phyloP scores from a whole-genome alignment of 2,329 filamentous ascomycete genomes.

The Monosporascus sp. region DNA sequence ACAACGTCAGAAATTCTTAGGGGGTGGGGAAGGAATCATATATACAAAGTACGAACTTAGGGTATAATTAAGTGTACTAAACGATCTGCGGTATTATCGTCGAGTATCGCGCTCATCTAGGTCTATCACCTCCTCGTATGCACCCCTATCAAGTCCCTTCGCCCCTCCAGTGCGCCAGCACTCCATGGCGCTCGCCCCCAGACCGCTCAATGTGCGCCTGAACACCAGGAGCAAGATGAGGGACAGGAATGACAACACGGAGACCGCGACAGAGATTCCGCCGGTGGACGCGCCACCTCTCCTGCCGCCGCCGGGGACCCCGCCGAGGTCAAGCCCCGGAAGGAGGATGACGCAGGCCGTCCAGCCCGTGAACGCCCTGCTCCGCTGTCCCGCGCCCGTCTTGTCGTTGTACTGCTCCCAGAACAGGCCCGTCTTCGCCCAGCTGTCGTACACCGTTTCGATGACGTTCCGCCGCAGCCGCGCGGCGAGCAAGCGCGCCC shows the following conservation, averaged over 20 bases:
- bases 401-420: constrained; percentile 70
- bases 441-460: constrained; percentile 35
- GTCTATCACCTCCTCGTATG: not conserved
- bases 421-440: constrained; percentile 62
- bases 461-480: constrained; percentile 10
- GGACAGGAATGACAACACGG: not conserved
- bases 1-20: too few species aligned
- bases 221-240: not conserved
- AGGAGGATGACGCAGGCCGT: constrained; percentile 68
- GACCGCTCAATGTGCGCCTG: not conserved
- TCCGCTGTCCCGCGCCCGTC: constrained; percentile 59
- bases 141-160: not conserved
- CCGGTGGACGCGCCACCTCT: not conserved
- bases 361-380: constrained; percentile 68
- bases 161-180: not conserved
- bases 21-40: too few species aligned
- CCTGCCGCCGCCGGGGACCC: constrained; percentile 11
- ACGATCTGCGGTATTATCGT: not conserved
- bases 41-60: too few species aligned
- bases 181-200: not conserved
- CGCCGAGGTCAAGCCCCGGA: constrained; percentile 52
- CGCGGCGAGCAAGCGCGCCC: constrained; percentile 11
- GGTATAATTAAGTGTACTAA: too few species aligned
- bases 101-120: not conserved
- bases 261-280: not conserved